These are phyloP conservation scores for Coniosporium uncinatum DNA, from an alignment of 2,329 filamentous ascomycete genomes.

Conservation along the genomic window DNA sequence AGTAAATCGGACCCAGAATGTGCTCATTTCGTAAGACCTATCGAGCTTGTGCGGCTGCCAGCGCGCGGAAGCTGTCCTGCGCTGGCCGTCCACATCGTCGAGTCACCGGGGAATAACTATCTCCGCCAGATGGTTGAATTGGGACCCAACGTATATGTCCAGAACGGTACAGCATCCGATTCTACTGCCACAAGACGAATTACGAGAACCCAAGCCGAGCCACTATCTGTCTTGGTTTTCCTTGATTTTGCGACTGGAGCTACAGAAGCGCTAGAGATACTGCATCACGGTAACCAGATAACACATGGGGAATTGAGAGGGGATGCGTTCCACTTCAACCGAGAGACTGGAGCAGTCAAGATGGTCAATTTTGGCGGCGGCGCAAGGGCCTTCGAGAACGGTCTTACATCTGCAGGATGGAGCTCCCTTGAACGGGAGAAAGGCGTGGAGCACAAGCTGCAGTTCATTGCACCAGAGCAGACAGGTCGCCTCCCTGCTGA, in stretches of 20 bases:
- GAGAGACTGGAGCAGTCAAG: conserved; percentile 65
- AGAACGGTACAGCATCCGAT: conserved; percentile 5
- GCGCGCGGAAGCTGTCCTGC: conserved; percentile 63
- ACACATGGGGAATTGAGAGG: conserved; percentile 89
- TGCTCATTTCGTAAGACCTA: conserved; percentile 71
- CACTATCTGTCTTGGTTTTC: conserved; percentile 70
- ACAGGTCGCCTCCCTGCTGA: conserved; percentile 90
- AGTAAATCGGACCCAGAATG: conserved; percentile 66
- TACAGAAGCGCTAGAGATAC: conserved; percentile 76
- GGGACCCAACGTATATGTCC: conserved; percentile 53
- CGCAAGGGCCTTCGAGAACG: conserved; percentile 83
- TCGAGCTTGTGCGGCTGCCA: conserved; percentile 72
- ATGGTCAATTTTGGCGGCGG: conserved; percentile 85
- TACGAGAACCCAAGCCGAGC: conserved; percentile 40
- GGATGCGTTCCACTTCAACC: conserved; percentile 86
- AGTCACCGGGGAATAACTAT: conserved; percentile 70
- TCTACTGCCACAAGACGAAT: not conserved
- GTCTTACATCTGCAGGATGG: conserved; percentile 81
- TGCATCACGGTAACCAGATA: conserved; percentile 85
- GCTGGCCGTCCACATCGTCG: conserved; percentile 78
- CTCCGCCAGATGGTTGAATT: conserved; percentile 67
- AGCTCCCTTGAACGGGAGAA: conserved; percentile 75
- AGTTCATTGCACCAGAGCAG: conserved; percentile 92
- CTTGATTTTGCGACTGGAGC: conserved; percentile 90
- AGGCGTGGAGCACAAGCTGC: conserved; percentile 82